A percentile compares a stretch with the other conserved stretches of the same genome.
These are phyloP conservation scores for Fusarium sp. DNA, from an alignment of 2,329 filamentous ascomycete species.

Conservation along the genomic window DNA sequence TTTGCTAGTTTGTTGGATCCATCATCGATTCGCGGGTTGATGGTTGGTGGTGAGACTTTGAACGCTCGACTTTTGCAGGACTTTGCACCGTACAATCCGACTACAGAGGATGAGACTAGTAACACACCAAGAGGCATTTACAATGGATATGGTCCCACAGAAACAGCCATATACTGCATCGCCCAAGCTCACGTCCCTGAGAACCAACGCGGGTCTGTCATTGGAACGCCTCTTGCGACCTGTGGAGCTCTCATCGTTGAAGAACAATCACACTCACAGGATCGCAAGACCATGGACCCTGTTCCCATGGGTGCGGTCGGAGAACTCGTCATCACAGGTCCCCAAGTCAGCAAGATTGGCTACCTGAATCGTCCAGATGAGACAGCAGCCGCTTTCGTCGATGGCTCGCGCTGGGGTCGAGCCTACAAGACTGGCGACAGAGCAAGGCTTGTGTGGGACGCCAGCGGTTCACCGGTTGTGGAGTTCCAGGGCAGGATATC, in stretches of 20 bases:
- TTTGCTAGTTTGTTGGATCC: constrained; percentile 28
- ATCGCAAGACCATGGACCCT: background rate
- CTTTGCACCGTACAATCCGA: constrained; percentile 1
- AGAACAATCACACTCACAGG: rapidly evolving
- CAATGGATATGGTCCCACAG: constrained; percentile 26
- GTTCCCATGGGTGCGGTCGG: constrained; percentile 21
- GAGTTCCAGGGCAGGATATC: constrained; percentile 32
- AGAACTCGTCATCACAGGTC: constrained; percentile 23
- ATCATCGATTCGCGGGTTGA: background rate
- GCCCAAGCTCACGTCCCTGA: constrained; percentile 15
- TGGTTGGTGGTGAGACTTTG: constrained; percentile 35
- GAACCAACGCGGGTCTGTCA: constrained; percentile 13
- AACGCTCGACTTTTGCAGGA: constrained; percentile 16
- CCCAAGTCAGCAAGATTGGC: constrained; percentile 16
- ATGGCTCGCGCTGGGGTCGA: constrained; percentile 1
- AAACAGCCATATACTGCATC: constrained; percentile 28
- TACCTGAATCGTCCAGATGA: constrained; percentile 28
- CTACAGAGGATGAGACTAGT: rapidly evolving
- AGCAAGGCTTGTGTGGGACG: constrained; percentile 18
- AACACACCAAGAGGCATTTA: constrained; percentile 9
- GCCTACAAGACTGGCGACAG: constrained; percentile 24
- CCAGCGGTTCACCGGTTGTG: background rate
- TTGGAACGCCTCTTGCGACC: constrained; percentile 7
- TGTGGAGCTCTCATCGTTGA: background rate
- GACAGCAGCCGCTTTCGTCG: constrained; percentile 3